Evolutionary conservation across 148 eudicot genomes (phyloP), one percentile per base, ranked within the genome.

Genomic region (Nepenthes mirabilis): DNA sequence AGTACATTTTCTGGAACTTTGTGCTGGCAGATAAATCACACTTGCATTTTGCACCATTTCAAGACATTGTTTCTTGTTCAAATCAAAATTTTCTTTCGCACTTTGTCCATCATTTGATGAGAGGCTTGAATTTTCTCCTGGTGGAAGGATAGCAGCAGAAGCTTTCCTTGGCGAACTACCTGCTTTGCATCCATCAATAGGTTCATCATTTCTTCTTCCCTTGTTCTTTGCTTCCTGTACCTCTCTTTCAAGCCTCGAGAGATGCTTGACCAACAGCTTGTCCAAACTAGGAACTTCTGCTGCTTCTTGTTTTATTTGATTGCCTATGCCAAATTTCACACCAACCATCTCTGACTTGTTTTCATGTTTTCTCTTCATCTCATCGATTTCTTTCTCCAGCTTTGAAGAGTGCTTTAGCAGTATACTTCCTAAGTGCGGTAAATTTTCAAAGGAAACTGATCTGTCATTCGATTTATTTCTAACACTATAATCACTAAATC

Each of bases 181-280:
- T 57, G 11, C 63, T 61, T 57, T 67, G 52, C 52, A 49, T 49
- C 43, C 52, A 33, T 11, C 36, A 33, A 52, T n/a, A 37, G 12
- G 36, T 54, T n/a, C 70, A 36, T 56, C 53, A 8, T 58, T 61
- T 70, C 70, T 80, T 56, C 61, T 67, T 23, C 23, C 23, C 23
- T 23, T 23, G 61, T 71, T 72, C 68, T 69, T 83, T 45, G 93
- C 88, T 74, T 86, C 97, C 57, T 74, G 76, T 60, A 89, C 86
- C 65, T 67, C 97, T 52, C 77, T 74, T 78, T 89, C 97, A 6
- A 89, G 90, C 59, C 76, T 80, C 1, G 94, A 68, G 47, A 89
- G 72, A 64, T 72, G 90, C 62, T 69, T 89, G 35, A 88, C 89
- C 77, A 88, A 52, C 66, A 50, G 65, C 76, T 81, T 67, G 60